Evolutionary conservation across 768 basidiomycete species (phyloP).

Genomic region (Naganishia vishniacii): DNA sequence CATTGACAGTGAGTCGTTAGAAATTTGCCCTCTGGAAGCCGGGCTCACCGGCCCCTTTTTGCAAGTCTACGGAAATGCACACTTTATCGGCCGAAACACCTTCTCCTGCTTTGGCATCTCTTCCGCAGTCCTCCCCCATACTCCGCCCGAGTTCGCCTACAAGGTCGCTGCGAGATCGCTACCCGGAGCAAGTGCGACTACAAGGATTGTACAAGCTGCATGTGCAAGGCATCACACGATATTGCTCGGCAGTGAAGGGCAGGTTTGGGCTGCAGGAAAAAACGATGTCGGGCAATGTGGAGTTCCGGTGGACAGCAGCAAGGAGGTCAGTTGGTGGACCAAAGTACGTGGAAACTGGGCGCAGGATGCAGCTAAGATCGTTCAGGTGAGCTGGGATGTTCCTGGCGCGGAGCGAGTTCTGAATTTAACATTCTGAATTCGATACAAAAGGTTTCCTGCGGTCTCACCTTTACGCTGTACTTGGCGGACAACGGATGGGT

Average conservation of each 20-base stretch:
- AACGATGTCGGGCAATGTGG: slow-evolving; percentile 71
- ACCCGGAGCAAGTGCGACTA: slow-evolving; percentile 46
- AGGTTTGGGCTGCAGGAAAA: slow-evolving; percentile 74
- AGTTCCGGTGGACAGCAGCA: slow-evolving; percentile 6
- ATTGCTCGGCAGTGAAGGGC: slow-evolving; percentile 72
- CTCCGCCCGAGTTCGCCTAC: slow-evolving; percentile 56
- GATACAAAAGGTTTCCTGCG: slow-evolving; percentile 62
- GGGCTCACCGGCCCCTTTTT: neutral
- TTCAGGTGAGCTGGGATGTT: slow-evolving; percentile 31
- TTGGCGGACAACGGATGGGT: slow-evolving; percentile 77
- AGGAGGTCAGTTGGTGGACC: slow-evolving; percentile 35
- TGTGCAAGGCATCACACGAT: slow-evolving; percentile 77
- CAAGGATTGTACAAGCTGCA: slow-evolving; percentile 72
- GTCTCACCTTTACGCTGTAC: slow-evolving; percentile 75
- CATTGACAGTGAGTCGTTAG: slow-evolving; percentile 38
- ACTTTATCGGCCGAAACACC: slow-evolving; percentile 78
- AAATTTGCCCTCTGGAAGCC: neutral
- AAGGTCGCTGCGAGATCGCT: slow-evolving; percentile 1
- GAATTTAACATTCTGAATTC: neutral
- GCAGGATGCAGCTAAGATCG: slow-evolving; percentile 36
- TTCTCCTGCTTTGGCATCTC: slow-evolving; percentile 61
- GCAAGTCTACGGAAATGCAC: slow-evolving; percentile 62
- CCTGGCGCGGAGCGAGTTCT: too few relatives aligned
- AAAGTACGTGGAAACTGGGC: slow-evolving; percentile 41
- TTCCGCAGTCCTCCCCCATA: slow-evolving; percentile 22